Base-by-base conservation (phyloP, 1,284 basidiomycete genomes). In the Fomitopsis palustris region DNA sequence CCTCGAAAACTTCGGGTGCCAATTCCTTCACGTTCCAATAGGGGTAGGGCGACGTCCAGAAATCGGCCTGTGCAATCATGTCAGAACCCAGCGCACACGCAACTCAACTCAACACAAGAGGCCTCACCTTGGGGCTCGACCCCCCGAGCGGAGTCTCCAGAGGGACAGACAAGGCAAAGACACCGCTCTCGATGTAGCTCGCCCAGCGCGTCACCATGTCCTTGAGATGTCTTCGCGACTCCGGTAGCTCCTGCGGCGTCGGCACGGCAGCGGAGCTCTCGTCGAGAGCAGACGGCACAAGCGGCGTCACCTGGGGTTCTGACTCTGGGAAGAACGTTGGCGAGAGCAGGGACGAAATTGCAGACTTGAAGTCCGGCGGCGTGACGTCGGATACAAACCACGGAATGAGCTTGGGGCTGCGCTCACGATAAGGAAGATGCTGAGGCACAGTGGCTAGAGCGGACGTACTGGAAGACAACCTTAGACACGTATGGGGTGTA, bases 351-450 rank as follows among this genome's bases (percentile, higher is more conserved):
- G 76, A 77, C 0, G 67, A 61, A 49, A 88, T 78, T 1, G 82
- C 80, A 41, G 76, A 78, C 62, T 73, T 70, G 70, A 93, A 95
- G 72, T 95, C 93, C 25, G 78, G 75, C 1, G 93, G 93, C 1
- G 90, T 88, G 21, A 95, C 93, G 71, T 95, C 93, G 14, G 90
- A 94, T 54, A 96, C 95, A 70, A 96, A 98, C 95, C 93, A 95
- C 0, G 94, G 93, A 56, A 96, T 90, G 9, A 90, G 77, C 72
- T 96, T 96, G 0, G 93, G 91, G 73, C 92, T 94, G 56, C 51
- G 21, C 33, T 58, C 23, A 51, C 33, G 42, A 51, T 42, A 52
- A 42, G 9, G 16, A 49, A 17, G 56, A 43, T 17, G 10, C 38
- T 16, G 29, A 3, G 17, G n/a, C 23, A 45, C n/a, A n/a, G 43